phyloP scores from a whole-genome alignment of 2,329 filamentous ascomycete species.

The Cadophora gregata region DNA sequence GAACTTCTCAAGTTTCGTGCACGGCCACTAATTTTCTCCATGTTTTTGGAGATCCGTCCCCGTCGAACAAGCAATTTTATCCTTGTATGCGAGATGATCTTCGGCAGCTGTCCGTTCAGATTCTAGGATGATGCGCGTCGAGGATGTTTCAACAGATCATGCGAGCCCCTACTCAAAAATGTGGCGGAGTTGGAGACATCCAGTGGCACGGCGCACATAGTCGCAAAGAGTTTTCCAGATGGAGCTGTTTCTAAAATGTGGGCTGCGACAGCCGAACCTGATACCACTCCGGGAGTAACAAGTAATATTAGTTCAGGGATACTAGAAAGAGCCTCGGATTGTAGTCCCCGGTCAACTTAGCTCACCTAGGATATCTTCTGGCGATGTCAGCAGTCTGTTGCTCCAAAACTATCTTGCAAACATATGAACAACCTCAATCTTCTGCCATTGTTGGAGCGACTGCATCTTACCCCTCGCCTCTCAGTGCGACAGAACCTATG shows the following conservation, averaged over 20 bases:
- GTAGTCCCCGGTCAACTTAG: background rate
- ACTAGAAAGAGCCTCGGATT: background rate
- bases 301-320: conserved; percentile 7
- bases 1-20: conserved; percentile 7
- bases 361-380: conserved; percentile 7
- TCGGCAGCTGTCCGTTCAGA: background rate
- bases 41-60: background rate
- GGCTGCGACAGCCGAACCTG: conserved; percentile 5
- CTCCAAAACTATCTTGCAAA: background rate
- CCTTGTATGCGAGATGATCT: conserved; percentile 6
- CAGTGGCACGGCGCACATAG: conserved; percentile 2
- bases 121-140: background rate
- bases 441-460: background rate
- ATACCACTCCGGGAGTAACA: conserved; percentile 13
- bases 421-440: background rate
- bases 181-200: conserved; percentile 1
- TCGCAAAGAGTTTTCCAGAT: conserved; percentile 7
- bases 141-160: conserved; percentile 11
- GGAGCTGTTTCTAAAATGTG: conserved; percentile 7
- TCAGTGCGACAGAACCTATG: conserved; percentile 1
- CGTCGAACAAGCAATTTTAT: conserved; percentile 11
- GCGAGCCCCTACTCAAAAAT: background rate
- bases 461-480: background rate
- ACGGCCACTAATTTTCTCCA: conserved; percentile 10
- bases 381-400: background rate